Percentiles rank a stretch among this genome's conserved stretches.
Evolutionary conservation across 2,329 filamentous ascomycete species (phyloP).

Genomic region (Clathrospora elynae): DNA sequence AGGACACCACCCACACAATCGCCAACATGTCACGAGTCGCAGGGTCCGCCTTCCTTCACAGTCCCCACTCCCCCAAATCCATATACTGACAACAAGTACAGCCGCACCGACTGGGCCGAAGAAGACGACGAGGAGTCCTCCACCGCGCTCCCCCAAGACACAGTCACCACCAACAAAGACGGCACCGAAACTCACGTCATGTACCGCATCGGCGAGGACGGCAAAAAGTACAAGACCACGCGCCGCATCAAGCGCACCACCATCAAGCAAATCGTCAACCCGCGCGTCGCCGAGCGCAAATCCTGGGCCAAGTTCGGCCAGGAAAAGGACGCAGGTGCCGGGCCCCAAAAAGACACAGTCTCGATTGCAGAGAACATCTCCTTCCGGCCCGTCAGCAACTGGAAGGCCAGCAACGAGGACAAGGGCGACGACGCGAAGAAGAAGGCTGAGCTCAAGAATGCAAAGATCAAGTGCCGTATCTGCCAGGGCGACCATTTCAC

Average conservation of each 20-base stretch:
- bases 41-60: constrained; percentile 33
- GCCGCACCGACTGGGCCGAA: constrained; percentile 80
- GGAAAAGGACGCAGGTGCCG: constrained; percentile 80
- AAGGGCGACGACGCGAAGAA: constrained; percentile 74
- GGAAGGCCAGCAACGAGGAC: constrained; percentile 84
- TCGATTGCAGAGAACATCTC: constrained; percentile 97
- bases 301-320: constrained; percentile 91
- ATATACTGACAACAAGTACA: constrained; percentile 31
- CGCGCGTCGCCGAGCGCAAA: constrained; percentile 92
- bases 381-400: constrained; percentile 91
- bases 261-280: constrained; percentile 93
- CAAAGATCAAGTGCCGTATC: constrained; percentile 99
- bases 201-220: constrained; percentile 87
- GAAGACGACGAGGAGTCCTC: constrained; percentile 79
- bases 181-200: constrained; percentile 95
- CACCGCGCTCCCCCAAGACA: constrained; percentile 82
- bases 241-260: constrained; percentile 92
- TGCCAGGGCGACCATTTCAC: constrained; percentile 99
- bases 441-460: constrained; percentile 82
- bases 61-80: background rate
- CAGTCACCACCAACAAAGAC: constrained; percentile 94
- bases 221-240: constrained; percentile 96
- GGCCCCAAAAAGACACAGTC: constrained; percentile 87
- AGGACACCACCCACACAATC: constrained; percentile 18
- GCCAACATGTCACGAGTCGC: constrained; percentile 47